Percentiles rank a stretch among this genome's conserved stretches.
These are phyloP conservation scores for Eutrema salsugineum DNA, from an alignment of 441 rosid genomes.

Conservation along the genomic window DNA sequence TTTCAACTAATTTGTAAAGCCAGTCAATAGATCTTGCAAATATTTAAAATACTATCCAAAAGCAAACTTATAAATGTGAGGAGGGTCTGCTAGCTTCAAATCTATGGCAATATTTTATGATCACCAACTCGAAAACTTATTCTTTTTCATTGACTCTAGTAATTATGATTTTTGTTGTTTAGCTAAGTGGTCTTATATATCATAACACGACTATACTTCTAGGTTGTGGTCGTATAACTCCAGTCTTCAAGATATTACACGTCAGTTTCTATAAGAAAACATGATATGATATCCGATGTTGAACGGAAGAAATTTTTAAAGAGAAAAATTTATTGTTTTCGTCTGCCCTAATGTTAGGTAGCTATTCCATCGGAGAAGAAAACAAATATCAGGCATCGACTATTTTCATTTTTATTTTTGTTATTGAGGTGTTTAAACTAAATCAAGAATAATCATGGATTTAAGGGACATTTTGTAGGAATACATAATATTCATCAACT, in stretches of 20 bases:
- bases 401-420: background rate
- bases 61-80: background rate
- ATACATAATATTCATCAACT: no score
- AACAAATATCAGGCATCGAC: constrained; percentile 1
- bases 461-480: background rate
- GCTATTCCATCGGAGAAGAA: constrained; percentile 17
- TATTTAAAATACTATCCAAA: background rate
- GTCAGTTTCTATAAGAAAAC: background rate
- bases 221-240: constrained; percentile 1
- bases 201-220: background rate
- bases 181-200: background rate
- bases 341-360: constrained; percentile 25
- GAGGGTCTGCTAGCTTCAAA: background rate
- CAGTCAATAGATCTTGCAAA: background rate
- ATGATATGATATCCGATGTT: background rate
- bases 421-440: background rate
- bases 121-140: background rate
- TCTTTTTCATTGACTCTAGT: background rate
- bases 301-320: background rate
- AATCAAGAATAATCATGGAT: background rate
- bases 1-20: background rate
- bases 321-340: background rate
- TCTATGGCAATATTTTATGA: background rate
- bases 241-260: constrained; percentile 6
- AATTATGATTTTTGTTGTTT: background rate